Evolutionary conservation across 2,329 filamentous ascomycete species (phyloP).

Genomic region (Microsporum ferrugineum): DNA sequence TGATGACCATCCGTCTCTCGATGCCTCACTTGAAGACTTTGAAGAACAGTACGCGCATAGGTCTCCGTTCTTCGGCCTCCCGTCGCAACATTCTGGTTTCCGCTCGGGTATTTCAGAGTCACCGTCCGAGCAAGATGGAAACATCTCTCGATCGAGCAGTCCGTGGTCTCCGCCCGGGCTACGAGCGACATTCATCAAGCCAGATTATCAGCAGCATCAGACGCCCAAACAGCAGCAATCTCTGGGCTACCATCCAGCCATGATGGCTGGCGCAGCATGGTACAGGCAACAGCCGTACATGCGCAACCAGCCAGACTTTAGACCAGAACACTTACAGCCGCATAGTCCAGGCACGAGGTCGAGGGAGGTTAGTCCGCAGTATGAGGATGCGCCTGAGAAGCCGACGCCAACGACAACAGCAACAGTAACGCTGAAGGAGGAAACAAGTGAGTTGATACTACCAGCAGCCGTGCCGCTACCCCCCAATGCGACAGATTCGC

Average conservation of each 20-base stretch:
- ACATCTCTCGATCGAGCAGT: constrained; percentile 34
- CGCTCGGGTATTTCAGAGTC: constrained; percentile 43
- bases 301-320: constrained; percentile 30
- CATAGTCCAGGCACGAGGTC: constrained; percentile 39
- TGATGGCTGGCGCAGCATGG: constrained; percentile 45
- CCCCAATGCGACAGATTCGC: constrained; percentile 40
- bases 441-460: constrained; percentile 39
- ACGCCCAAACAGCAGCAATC: constrained; percentile 20
- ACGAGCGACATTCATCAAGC: constrained; percentile 24
- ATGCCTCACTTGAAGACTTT: constrained; percentile 52
- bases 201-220: constrained; percentile 22
- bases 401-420: constrained; percentile 23
- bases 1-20: constrained; percentile 49
- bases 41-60: constrained; percentile 35
- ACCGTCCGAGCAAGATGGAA: constrained; percentile 31
- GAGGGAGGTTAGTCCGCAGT: constrained; percentile 48
- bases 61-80: constrained; percentile 41
- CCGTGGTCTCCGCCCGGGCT: constrained; percentile 58
- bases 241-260: constrained; percentile 12
- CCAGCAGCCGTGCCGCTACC: constrained; percentile 49
- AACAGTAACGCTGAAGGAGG: constrained; percentile 20
- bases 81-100: constrained; percentile 54
- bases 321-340: constrained; percentile 28
- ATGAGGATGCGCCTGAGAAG: constrained; percentile 44
- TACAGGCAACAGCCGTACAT: constrained; percentile 41